phyloP scores from a whole-genome alignment of 2,329 filamentous ascomycete species.

The Alternaria sp. region DNA sequence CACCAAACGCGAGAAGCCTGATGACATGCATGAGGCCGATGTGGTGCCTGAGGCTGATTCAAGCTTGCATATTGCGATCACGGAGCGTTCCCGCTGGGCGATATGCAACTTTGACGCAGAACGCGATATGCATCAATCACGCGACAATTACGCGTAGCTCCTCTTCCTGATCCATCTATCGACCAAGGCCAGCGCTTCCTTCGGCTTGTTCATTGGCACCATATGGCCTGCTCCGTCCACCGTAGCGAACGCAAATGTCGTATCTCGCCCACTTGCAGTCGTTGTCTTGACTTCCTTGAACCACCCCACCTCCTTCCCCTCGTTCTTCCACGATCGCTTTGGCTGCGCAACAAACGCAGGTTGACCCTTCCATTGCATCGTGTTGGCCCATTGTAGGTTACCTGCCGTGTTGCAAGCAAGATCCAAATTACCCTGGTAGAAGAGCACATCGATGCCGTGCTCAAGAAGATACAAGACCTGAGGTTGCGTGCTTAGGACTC shows the following conservation, averaged over 20 bases:
- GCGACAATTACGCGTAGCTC: conserved; percentile 36
- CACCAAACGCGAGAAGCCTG: conserved; percentile 19
- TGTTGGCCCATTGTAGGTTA: conserved; percentile 51
- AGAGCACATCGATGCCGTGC: conserved; percentile 49
- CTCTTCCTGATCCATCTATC: conserved; percentile 40
- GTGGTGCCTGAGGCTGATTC: conserved; percentile 5
- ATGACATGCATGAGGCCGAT: conserved; percentile 20
- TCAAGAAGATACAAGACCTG: conserved; percentile 49
- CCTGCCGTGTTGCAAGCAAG: conserved; percentile 54
- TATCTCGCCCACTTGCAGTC: conserved; percentile 37
- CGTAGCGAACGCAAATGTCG: conserved; percentile 46
- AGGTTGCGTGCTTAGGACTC: conserved; percentile 40
- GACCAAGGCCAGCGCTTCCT: conserved; percentile 42
- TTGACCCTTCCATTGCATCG: conserved; percentile 56
- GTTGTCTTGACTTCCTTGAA: conserved; percentile 46
- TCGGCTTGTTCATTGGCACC: conserved; percentile 49
- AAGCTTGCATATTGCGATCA: conserved; percentile 9
- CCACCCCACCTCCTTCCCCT: conserved; percentile 40
- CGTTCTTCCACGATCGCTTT: conserved; percentile 37
- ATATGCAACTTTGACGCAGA: neutral
- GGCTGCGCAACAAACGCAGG: conserved; percentile 51
- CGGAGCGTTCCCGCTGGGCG: neutral
- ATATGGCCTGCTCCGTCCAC: conserved; percentile 55
- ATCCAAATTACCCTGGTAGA: conserved; percentile 54
- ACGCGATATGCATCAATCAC: neutral